These are phyloP conservation scores for Ophiostoma ips DNA, from an alignment of 2,329 filamentous ascomycete species.

Conservation along the genomic window DNA sequence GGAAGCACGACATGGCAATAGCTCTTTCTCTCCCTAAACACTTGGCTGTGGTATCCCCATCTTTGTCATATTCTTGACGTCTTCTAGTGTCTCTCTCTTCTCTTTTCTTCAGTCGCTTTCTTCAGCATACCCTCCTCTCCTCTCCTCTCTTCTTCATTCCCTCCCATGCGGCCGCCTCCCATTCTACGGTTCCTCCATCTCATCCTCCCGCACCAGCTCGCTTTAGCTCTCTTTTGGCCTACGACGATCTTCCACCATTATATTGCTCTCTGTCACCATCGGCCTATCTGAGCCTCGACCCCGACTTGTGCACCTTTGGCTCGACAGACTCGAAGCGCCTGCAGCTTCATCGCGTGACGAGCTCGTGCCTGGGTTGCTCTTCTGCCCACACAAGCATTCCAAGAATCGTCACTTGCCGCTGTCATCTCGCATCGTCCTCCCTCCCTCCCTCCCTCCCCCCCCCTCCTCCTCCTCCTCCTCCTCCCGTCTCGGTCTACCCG, in stretches of 20 bases:
- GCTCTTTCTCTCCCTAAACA: slow-evolving; percentile 6
- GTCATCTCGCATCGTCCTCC: too few relatives aligned
- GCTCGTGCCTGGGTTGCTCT: background rate
- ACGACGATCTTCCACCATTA: slow-evolving; percentile 12
- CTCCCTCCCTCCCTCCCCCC: too few relatives aligned
- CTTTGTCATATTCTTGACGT: background rate
- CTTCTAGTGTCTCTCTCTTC: background rate
- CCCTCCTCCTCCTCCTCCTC: too few relatives aligned
- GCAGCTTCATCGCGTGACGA: slow-evolving; percentile 4
- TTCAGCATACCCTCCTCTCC: background rate
- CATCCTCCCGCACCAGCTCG: too few relatives aligned
- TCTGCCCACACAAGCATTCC: too few relatives aligned
- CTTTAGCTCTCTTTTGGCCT: slow-evolving; percentile 5
- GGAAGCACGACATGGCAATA: too few relatives aligned
- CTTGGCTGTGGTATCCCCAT: too few relatives aligned
- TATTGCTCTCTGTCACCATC: slow-evolving; percentile 13
- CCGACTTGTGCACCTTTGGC: background rate
- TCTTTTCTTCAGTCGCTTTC: background rate
- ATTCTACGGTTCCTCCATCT: background rate
- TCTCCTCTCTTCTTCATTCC: background rate
- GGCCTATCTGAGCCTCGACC: background rate
- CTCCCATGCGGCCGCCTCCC: background rate
- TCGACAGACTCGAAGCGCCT: background rate
- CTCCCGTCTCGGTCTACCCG: too few relatives aligned
- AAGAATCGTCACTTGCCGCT: too few relatives aligned